phyloP scores from a whole-genome alignment of 495 filamentous ascomycete genomes.

The Chaetomidium leptoderma region DNA sequence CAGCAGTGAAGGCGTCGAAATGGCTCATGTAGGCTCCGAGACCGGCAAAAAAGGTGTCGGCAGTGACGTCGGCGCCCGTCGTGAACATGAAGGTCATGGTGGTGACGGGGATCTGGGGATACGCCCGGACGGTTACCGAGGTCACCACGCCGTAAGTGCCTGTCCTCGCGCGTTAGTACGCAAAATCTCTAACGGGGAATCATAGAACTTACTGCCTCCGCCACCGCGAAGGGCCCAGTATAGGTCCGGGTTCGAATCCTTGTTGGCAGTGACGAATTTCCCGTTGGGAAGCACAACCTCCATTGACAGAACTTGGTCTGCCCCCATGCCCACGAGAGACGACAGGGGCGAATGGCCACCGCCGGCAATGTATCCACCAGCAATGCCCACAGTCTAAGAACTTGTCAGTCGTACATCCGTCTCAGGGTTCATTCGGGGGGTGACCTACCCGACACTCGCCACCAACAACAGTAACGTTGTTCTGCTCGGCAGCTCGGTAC shows the following conservation, averaged over 20 bases:
- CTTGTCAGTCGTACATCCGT: no score
- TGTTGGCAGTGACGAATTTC: conserved; percentile 50
- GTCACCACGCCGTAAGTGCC: conserved; percentile 58
- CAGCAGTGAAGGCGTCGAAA: conserved; percentile 47
- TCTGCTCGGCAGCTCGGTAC: conserved; percentile 39
- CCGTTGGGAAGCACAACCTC: conserved; percentile 57
- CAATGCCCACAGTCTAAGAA: conserved; percentile 45
- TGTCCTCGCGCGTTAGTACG: background rate
- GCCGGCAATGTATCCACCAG: conserved; percentile 51
- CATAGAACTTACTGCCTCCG: conserved; percentile 38
- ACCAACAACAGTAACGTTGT: conserved; percentile 41
- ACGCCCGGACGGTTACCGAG: conserved; percentile 45
- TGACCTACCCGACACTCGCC: conserved; percentile 45
- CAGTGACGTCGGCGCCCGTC: conserved; percentile 31
- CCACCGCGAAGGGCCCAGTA: conserved; percentile 64
- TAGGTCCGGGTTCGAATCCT: conserved; percentile 50
- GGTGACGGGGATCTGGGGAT: conserved; percentile 39
- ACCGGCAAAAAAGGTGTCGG: conserved; percentile 49
- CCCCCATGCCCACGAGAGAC: conserved; percentile 45
- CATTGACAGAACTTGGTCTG: conserved; percentile 52
- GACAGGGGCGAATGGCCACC: conserved; percentile 50
- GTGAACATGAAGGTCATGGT: conserved; percentile 33
- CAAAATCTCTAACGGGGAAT: background rate
- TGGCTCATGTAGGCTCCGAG: conserved; percentile 43
- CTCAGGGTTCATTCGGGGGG: no score